These are phyloP conservation scores for Eimeria falciformis DNA, from an alignment of 169 alveolate genomes.

Conservation along the genomic window DNA sequence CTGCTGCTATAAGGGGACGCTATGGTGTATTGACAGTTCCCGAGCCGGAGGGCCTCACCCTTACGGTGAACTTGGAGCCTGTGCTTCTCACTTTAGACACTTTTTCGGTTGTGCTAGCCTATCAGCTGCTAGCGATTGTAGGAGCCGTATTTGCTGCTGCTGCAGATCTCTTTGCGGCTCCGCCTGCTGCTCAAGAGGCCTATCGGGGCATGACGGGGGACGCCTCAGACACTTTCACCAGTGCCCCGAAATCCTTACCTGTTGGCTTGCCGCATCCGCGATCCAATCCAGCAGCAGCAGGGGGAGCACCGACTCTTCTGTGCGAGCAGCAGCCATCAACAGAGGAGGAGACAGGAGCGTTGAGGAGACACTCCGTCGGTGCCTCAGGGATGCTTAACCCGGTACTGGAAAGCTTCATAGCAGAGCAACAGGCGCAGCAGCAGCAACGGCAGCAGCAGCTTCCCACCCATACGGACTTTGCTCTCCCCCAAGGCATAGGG, in stretches of 20 bases:
- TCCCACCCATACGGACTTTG: background rate
- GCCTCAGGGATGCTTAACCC: constrained; percentile 10
- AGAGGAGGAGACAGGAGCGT: background rate
- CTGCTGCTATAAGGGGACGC: constrained; percentile 18
- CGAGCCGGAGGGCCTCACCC: constrained; percentile 50
- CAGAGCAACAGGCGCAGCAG: constrained; percentile 7
- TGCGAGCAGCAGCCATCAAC: background rate
- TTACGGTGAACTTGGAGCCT: constrained; percentile 5
- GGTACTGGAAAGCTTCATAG: constrained; percentile 27
- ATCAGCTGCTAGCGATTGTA: constrained; percentile 57
- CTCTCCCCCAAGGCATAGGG: background rate
- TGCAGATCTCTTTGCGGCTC: constrained; percentile 1
- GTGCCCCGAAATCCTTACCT: background rate
- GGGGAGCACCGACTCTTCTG: background rate
- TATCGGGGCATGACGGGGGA: constrained; percentile 12
- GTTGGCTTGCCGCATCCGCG: background rate
- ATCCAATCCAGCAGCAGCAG: constrained; percentile 23
- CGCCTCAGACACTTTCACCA: constrained; percentile 10
- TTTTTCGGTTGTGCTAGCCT: constrained; percentile 9
- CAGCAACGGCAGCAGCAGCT: constrained; percentile 18
- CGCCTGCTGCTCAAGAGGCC: background rate
- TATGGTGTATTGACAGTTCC: constrained; percentile 27
- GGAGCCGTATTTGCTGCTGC: background rate
- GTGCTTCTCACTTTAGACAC: constrained; percentile 54
- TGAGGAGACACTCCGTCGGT: background rate